Evolutionary conservation across 106 monocot genomes (phyloP).

Genomic region (Dendrobium nobile): DNA sequence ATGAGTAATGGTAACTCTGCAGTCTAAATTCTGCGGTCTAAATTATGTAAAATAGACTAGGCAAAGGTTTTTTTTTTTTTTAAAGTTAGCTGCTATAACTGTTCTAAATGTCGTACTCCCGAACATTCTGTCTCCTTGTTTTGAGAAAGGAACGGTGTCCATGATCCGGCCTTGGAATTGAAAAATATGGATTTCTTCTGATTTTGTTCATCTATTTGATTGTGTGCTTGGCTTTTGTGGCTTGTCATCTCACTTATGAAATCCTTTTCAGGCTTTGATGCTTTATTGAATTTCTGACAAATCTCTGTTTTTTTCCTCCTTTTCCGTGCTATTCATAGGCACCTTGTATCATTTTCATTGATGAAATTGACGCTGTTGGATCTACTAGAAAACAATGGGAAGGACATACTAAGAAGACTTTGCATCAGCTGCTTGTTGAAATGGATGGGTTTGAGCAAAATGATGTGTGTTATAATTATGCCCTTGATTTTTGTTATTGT

Average conservation of each 20-base stretch:
- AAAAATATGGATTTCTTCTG: neutral
- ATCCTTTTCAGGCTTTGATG: neutral
- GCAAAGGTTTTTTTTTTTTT: neutral
- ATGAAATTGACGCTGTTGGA: conserved; percentile 98
- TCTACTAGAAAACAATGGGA: conserved; percentile 99
- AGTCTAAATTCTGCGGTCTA: neutral
- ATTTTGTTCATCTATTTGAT: neutral
- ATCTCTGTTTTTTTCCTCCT: neutral
- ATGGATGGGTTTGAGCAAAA: conserved; percentile 99
- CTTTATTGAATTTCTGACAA: conserved; percentile 4
- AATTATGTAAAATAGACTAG: neutral
- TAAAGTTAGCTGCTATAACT: neutral
- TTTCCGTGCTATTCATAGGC: conserved; percentile 44
- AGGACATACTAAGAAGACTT: conserved; percentile 96
- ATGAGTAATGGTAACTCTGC: neutral
- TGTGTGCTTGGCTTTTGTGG: neutral
- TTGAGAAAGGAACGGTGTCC: neutral
- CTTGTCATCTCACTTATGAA: neutral
- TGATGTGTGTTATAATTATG: conserved; percentile 42
- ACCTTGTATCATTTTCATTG: conserved; percentile 98
- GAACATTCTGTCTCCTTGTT: neutral
- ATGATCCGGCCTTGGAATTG: neutral
- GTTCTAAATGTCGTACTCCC: neutral
- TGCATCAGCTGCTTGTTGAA: conserved; percentile 97
- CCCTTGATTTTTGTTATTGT: neutral